Percentiles rank a stretch among this genome's conserved stretches.
Conservation (phyloP, 805 yeast species). For the Saccharomycopsis sp. region DNA sequence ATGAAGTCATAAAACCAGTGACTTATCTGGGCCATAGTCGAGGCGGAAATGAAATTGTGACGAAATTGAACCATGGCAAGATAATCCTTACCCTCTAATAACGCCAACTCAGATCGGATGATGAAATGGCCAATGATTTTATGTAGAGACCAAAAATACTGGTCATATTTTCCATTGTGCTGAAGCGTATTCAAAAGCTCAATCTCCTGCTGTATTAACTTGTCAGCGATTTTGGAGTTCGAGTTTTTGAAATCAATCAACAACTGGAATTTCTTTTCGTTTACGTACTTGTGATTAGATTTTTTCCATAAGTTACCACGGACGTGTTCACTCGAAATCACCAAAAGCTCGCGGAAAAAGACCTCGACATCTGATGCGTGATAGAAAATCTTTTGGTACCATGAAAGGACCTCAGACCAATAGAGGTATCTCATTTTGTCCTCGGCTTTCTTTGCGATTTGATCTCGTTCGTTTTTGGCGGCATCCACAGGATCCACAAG, state of each 20-base stretch:
- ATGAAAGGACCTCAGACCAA: background rate
- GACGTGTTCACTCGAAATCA: background rate
- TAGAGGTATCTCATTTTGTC: slow-evolving; percentile 1
- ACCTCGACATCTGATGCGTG: background rate
- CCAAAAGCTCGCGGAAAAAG: background rate
- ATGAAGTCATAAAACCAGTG: background rate
- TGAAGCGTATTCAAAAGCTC: background rate
- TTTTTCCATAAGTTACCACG: background rate
- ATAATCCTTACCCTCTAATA: background rate
- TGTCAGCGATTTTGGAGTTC: background rate
- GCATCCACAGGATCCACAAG: background rate
- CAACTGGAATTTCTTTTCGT: background rate
- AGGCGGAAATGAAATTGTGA: background rate
- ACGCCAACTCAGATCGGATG: background rate
- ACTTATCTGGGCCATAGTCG: background rate
- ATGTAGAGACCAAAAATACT: background rate
- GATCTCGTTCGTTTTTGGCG: background rate
- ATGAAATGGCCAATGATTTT: background rate
- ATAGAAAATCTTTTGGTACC: background rate
- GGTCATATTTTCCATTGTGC: background rate
- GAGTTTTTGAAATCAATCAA: background rate
- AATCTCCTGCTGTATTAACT: background rate
- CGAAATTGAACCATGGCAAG: background rate
- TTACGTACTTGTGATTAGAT: background rate
- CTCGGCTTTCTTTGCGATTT: background rate